Base-by-base conservation (phyloP, 352 stramenopile genomes). In the Phytophthora pini region DNA sequence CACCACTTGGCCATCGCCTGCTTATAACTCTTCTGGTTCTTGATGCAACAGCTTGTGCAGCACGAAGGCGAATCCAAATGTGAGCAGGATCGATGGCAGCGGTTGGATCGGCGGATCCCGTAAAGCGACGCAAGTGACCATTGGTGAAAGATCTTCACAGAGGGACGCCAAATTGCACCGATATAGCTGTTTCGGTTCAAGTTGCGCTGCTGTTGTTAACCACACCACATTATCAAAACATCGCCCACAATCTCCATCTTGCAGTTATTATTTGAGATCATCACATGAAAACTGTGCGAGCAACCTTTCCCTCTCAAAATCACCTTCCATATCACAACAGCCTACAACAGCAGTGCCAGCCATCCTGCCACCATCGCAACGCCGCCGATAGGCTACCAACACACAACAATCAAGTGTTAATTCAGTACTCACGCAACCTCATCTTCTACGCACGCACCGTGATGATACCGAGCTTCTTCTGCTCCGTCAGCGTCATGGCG, bases 391-490 rank as follows among this genome's bases (percentile, higher is more conserved):
- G 86, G 86, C 86, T 94, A 34, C 32, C 41, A 3, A 3, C 17
- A 8, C 26, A 45, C 22, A 56, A 27, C 15, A 54, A 22, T 24
- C 1, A 20, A 15, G 5, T 17, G 22, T 72, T 12, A 72, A 39
- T 39, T 20, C 56, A 29, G 38, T 5, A 52, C 6, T 10, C 50
- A 46, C 24, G 5, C 34, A 12, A 17, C 12, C n/a, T 1, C 15
- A 45, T 6, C 10, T 2, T 41, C 2, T 24, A 17, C 17, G 6
- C 3, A 75, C 78, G 20, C 59, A 95, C 87, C 72, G 87, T 94
- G 63, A 95, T 64, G 36, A 82, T 79, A 50, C 87, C 87, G 45
- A 94, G 79, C 52, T 90, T 92, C 61, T 77, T 75, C 52, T 94
- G 56, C 17, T 89, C 73, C 26, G 82, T 92, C 26, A 95, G 78